Evolutionary conservation across 306 rosid species (phyloP), one percentile per base, ranked within the genome.

Genomic region (Gleditsia sinensis): DNA sequence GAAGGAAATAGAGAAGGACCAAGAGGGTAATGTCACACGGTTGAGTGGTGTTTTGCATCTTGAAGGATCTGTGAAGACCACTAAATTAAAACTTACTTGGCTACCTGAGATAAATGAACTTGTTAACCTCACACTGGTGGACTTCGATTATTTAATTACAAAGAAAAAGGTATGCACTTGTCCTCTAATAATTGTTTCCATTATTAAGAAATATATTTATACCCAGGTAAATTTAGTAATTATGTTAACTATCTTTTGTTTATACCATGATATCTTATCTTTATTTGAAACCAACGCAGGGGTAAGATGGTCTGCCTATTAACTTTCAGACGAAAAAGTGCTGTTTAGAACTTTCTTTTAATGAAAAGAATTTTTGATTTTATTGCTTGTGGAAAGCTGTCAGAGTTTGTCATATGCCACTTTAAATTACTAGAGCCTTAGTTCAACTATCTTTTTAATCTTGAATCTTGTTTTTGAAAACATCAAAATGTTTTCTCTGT

Each of bases 41-140:
- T 76, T 86, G 84, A 83, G 77, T 12, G 97, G 98, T 62, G 88
- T 85, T 70, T 88, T 94, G 87, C 93, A 94, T 82, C 95, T 87
- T 33, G 92, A 94, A 76, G 97, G 97, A 67, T 94, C 98, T 56
- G 96, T 91, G 79, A 91, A 91, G 80, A 88, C 92, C 69, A 94
- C 97, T 24, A 89, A 89, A 75, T 71, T 86, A 90, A 94, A 94
- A 88, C 92, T 90, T 67, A 94, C 99, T 40, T 94, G 99, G 97
- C 86, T 94, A 49, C 96, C 96, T 25, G 84, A 91, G 67, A 83
- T 82, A 24, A 85, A 83, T 49, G 97, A 94, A 81, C 90, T 90
- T 25, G 90, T 89, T 80, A 81, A 74, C 74, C 87, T 94, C 72
- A 80, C 91, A 20, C 71, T 94, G 79, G 75, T 88, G 88, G 96